Base-by-base conservation (phyloP, 225 moss, liverwort and hornwort genomes). In the Antitrichia curtipendula region DNA sequence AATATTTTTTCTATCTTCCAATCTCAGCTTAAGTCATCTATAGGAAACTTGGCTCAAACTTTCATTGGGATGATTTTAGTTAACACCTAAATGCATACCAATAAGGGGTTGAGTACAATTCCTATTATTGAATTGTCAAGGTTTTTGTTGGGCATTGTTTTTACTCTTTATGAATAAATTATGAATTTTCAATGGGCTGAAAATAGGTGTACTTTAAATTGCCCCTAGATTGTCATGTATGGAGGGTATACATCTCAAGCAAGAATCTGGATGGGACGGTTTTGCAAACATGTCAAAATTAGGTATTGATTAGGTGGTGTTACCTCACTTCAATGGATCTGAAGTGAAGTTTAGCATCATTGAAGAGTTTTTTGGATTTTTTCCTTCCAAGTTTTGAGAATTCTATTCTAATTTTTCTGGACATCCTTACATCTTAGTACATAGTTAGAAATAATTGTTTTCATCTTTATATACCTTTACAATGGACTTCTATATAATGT, bases 361-460 rank as follows among this genome's bases (percentile, higher is more conserved):
- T 64, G 25, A 59, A 58, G 14, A 16, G 3, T 41, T 13, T 49
- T 49, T 49, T 49, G 8, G 12, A n/a, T 12, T 19, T n/a, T 66
- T 23, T 40, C 2, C 70, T 70, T 72, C 2, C 3, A 14, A 45
- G 15, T 60, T n/a, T 20, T n/a, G 38, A 70, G n/a, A 58, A 69
- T 18, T 41, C 13, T 74, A 62, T 53, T 62, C 8, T 32, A 59
- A 9, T 22, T 59, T 34, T n/a, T n/a, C 13, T 54, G 41, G 8
- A 20, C 5, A 49, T 52, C 1, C 7, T 2, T 21, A 11, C 8
- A 50, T 21, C 4, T 74, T 21, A 12, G 7, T 75, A 34, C 2
- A 11, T 50, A 50, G 7, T 47, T 1, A 32, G 0, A n/a, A n/a
- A n/a, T n/a, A n/a, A n/a, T n/a, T n/a, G 7, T 25, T 7, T 31